phyloP scores from a whole-genome alignment of 2,329 filamentous ascomycete genomes.

The Colletotrichum gloeosporioides region DNA sequence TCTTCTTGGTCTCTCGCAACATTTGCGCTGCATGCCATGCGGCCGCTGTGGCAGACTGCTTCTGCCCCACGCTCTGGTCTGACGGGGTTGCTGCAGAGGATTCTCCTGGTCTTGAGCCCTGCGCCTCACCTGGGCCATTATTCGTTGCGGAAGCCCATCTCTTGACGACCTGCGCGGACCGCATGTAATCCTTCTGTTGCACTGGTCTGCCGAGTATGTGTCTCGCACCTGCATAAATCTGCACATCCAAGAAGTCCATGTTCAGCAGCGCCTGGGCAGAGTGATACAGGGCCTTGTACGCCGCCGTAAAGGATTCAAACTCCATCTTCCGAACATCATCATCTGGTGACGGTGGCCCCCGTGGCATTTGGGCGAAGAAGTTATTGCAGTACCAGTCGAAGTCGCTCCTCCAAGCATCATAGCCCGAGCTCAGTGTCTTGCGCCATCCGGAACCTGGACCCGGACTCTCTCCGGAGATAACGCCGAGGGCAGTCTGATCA shows the following conservation, averaged over 20 bases:
- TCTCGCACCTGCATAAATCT: slow-evolving; percentile 64
- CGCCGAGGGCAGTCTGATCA: slow-evolving; percentile 64
- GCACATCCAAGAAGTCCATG: slow-evolving; percentile 64
- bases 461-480: slow-evolving; percentile 29
- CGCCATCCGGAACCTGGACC: slow-evolving; percentile 49
- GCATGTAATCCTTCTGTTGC: slow-evolving; percentile 51
- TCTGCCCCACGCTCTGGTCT: neutral
- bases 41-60: slow-evolving; percentile 43
- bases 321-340: slow-evolving; percentile 29
- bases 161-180: slow-evolving; percentile 56
- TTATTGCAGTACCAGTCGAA: slow-evolving; percentile 57
- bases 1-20: slow-evolving; percentile 53
- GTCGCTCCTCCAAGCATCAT: slow-evolving; percentile 63
- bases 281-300: slow-evolving; percentile 62
- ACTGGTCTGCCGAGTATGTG: slow-evolving; percentile 65
- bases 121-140: neutral
- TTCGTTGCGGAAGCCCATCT: slow-evolving; percentile 45
- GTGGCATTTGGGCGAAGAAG: slow-evolving; percentile 28
- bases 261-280: slow-evolving; percentile 61
- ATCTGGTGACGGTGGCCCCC: neutral
- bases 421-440: slow-evolving; percentile 54
- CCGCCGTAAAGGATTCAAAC: slow-evolving; percentile 52
- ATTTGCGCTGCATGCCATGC: slow-evolving; percentile 60
- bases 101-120: neutral
- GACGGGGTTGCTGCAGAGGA: neutral